Evolutionary conservation across 2,329 filamentous ascomycete genomes (phyloP).

Genomic region (Talaromyces marneffei): DNA sequence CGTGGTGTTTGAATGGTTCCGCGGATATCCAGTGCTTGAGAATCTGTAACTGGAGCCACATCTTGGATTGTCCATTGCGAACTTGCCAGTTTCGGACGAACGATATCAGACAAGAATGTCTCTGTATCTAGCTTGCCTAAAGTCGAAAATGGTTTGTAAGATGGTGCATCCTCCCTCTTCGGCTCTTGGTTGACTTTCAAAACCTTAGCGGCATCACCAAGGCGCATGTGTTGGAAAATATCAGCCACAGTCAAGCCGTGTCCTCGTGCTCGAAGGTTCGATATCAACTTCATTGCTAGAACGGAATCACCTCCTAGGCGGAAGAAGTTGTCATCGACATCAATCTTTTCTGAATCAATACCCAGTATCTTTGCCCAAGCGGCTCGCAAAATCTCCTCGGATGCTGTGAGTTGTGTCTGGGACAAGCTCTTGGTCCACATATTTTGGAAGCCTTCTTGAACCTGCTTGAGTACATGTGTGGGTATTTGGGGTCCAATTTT

Average conservation of each 20-base stretch:
- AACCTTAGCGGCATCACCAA: constrained; percentile 50
- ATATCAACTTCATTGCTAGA: constrained; percentile 52
- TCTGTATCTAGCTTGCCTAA: background rate
- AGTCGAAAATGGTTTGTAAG: constrained; percentile 2
- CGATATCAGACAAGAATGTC: constrained; percentile 40
- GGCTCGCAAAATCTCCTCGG: constrained; percentile 27
- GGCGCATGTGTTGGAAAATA: constrained; percentile 43
- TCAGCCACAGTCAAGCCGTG: constrained; percentile 45
- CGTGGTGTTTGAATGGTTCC: constrained; percentile 54
- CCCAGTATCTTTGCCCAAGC: constrained; percentile 8
- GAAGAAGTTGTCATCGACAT: constrained; percentile 56
- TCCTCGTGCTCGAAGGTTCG: constrained; percentile 39
- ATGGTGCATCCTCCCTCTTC: constrained; percentile 17
- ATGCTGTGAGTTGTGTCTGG: background rate
- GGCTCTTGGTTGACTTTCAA: constrained; percentile 37
- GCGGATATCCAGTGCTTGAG: constrained; percentile 55
- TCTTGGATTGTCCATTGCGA: constrained; percentile 48
- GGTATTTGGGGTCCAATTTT: background rate
- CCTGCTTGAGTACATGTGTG: background rate
- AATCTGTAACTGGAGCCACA: constrained; percentile 51
- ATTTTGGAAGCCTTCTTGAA: constrained; percentile 3
- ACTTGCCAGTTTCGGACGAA: constrained; percentile 47
- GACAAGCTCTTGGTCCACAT: background rate
- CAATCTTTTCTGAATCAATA: constrained; percentile 38
- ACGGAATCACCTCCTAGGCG: constrained; percentile 57